Evolutionary conservation across 1,284 basidiomycete species (phyloP).

Genomic region (Microstroma glucosiphilum): DNA sequence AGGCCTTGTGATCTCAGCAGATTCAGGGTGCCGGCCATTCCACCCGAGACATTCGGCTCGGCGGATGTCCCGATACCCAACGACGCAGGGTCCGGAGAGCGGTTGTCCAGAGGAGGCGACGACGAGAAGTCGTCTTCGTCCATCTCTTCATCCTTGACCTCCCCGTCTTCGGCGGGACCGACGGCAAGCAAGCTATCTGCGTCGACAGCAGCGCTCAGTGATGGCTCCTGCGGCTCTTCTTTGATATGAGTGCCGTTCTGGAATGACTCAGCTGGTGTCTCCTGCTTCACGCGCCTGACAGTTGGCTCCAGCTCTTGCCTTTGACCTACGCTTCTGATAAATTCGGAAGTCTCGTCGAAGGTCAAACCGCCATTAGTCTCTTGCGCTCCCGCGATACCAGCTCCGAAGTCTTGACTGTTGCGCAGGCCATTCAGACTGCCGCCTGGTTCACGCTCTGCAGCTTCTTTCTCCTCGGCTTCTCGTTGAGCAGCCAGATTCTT

Average conservation of each 20-base stretch:
- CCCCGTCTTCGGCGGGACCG: conserved; percentile 49
- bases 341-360: conserved; percentile 95
- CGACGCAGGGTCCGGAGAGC: background rate
- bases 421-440: conserved; percentile 6
- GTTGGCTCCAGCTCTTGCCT: conserved; percentile 55
- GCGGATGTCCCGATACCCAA: background rate
- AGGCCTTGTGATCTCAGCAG: conserved; percentile 89
- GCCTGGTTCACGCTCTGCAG: conserved; percentile 51
- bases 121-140: conserved; percentile 56
- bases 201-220: conserved; percentile 49
- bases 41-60: conserved; percentile 40
- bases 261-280: conserved; percentile 13
- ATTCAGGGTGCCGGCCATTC: conserved; percentile 79
- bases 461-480: conserved; percentile 59
- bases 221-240: conserved; percentile 21
- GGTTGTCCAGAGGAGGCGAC: conserved; percentile 5
- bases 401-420: conserved; percentile 8
- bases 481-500: conserved; percentile 61
- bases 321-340: conserved; percentile 77
- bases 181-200: conserved; percentile 24
- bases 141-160: conserved; percentile 26
- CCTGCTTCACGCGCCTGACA: conserved; percentile 58
- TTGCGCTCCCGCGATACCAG: background rate
- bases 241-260: conserved; percentile 6
- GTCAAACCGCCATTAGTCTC: conserved; percentile 56